These are phyloP conservation scores for Stipa capillata DNA, from an alignment of 176 grass and related monocot species.

Conservation along the genomic window DNA sequence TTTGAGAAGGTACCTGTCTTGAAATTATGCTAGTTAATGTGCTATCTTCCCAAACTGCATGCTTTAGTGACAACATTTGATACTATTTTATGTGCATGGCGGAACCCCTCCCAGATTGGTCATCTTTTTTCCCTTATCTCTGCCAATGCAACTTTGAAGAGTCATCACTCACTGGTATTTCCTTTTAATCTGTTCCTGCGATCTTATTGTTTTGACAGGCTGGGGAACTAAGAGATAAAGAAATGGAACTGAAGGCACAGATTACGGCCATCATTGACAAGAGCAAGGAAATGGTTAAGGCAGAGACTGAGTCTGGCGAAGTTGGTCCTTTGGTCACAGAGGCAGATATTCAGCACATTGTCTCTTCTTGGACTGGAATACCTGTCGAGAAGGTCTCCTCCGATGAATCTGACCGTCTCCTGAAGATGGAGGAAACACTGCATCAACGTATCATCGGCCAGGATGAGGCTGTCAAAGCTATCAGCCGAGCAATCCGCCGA, in stretches of 20 bases:
- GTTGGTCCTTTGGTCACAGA: conserved; percentile 72
- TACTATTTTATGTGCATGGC: background rate
- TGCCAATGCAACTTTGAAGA: background rate
- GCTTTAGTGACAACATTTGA: background rate
- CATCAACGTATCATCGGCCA: conserved; percentile 86
- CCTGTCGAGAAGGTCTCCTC: conserved; percentile 92
- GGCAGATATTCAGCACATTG: conserved; percentile 94
- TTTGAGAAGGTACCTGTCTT: conserved; percentile 81
- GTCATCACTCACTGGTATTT: background rate
- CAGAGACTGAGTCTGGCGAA: conserved; percentile 80
- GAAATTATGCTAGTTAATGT: background rate
- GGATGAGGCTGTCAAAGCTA: conserved; percentile 95
- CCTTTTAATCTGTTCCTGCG: background rate
- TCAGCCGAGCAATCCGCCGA: conserved; percentile 86
- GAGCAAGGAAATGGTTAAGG: conserved; percentile 85
- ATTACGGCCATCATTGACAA: conserved; percentile 77
- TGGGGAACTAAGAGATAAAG: conserved; percentile 66
- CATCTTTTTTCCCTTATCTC: background rate
- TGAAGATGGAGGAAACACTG: conserved; percentile 97
- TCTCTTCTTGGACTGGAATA: conserved; percentile 94
- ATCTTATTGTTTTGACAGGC: conserved; percentile 43
- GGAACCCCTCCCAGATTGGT: background rate
- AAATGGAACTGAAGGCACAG: conserved; percentile 83
- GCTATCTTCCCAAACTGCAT: conserved; percentile 4
- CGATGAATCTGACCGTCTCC: conserved; percentile 84